Percentiles rank a stretch among this genome's conserved stretches.
Evolutionary conservation across 1,284 basidiomycete species (phyloP).

Genomic region (Paramarasmius palmivorus): DNA sequence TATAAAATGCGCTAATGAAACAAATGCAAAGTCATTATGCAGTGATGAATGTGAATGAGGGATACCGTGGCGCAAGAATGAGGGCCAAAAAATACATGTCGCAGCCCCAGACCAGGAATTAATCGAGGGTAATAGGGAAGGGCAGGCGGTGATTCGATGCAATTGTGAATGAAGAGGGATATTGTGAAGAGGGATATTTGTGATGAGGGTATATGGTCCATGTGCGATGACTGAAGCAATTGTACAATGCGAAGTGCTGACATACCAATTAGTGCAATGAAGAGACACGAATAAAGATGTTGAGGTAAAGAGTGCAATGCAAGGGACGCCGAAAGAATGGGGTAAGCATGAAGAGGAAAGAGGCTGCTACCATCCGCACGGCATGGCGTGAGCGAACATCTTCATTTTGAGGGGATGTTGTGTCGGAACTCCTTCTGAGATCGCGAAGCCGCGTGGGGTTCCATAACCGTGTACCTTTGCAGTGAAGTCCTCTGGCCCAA

Average conservation of each 20-base stretch:
- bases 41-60: too few species aligned
- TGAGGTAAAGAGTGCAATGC: conserved; percentile 3
- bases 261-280: background rate
- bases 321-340: conserved; percentile 3
- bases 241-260: conserved; percentile 5
- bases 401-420: conserved; percentile 36
- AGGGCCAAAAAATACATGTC: background rate
- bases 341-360: conserved; percentile 15
- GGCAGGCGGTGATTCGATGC: background rate
- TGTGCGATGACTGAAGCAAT: conserved; percentile 1
- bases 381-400: conserved; percentile 49
- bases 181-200: conserved; percentile 11
- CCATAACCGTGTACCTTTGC: conserved; percentile 47
- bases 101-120: background rate
- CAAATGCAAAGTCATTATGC: too few species aligned
- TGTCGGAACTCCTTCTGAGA: conserved; percentile 28
- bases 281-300: background rate
- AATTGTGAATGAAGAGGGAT: conserved; percentile 4
- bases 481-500: conserved; percentile 43
- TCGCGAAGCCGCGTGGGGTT: conserved; percentile 34
- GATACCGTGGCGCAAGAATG: too few species aligned
- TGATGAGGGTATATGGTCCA: conserved; percentile 12
- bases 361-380: conserved; percentile 44
- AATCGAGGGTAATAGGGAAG: background rate
- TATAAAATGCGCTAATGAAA: too few species aligned